Base-by-base conservation (phyloP, 2,329 filamentous ascomycete species). In the Chrysosporium queenslandicum region DNA sequence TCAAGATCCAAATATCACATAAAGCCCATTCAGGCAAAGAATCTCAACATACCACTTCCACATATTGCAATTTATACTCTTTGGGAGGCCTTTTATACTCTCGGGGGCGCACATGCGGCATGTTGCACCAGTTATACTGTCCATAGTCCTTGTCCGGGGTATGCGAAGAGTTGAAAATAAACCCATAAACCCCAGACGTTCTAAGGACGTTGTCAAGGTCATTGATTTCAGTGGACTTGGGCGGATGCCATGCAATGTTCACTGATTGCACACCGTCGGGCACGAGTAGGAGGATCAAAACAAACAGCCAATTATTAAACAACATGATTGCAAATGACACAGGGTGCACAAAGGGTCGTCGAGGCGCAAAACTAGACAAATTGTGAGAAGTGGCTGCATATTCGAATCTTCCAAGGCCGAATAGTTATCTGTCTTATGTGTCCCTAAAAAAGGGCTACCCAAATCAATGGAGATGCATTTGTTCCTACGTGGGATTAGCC, bases 51-150 rank as follows among this genome's bases (percentile, higher is more conserved):
- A 86, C 81, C 60, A 90, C 71, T 68, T 91, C 86, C 6, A 91
- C 86, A 63, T 90, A 91, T 60, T 77, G 70, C 47, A 92, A 70
- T 59, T 81, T 72, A 63, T 80, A 88, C n/a, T 77, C 77, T 0
- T 67, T 57, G 1, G 70, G 60, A 0, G 77, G 71, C 55, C 68
- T 74, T 12, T 74, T 66, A 62, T 92, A 92, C 61, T 87, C 84
- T 12, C 68, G 67, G 20, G 66, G 69, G 29, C 86, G 77, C n/a
- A 86, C 83, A 68, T 91, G 87, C 0, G 87, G 87, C 86, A 92
- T 92, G 63, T 92, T 90, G 68, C 87, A 92, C 75, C 76, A 91
- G 66, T 91, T 88, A 68, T 90, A 90, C 1, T 71, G 75, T 4
- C 80, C 79, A 66, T 86, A 83, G 34, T 72, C 59, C 0, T 67